phyloP scores from a whole-genome alignment of 139 green algal species.

The Picochlorum costavermella region DNA sequence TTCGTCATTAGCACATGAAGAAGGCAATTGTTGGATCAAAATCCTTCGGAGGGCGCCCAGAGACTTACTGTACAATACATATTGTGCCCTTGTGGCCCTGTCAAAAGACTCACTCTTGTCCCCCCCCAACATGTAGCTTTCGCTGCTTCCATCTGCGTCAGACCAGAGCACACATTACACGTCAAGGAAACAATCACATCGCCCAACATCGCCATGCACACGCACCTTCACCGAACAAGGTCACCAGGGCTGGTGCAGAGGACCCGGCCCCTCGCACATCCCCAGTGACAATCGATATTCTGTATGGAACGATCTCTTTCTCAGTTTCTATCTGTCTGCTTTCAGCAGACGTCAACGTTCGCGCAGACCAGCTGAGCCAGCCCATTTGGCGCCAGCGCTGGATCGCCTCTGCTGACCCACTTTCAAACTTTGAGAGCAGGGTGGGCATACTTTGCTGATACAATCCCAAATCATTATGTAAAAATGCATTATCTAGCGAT shows the following conservation, averaged over 20 bases:
- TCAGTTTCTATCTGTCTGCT: background rate
- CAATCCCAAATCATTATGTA: too few relatives aligned
- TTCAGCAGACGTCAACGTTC: too few relatives aligned
- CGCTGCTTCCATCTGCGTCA: conserved; percentile 21
- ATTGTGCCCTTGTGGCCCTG: conserved; percentile 39
- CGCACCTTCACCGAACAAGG: conserved; percentile 24
- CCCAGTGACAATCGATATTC: conserved; percentile 59
- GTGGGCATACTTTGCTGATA: background rate
- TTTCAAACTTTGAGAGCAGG: conserved; percentile 5
- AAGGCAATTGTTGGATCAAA: conserved; percentile 27
- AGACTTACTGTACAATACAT: conserved; percentile 27
- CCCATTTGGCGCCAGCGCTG: background rate
- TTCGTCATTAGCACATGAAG: background rate
- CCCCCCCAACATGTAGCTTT: conserved; percentile 32
- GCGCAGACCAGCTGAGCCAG: too few relatives aligned
- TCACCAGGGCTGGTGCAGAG: conserved; percentile 22
- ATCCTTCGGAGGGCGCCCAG: conserved; percentile 48
- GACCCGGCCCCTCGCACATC: conserved; percentile 73
- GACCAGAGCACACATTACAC: background rate
- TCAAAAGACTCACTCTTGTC: conserved; percentile 29
- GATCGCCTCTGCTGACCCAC: background rate
- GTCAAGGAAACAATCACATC: background rate
- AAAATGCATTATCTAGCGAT: background rate
- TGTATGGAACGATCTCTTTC: conserved; percentile 15
- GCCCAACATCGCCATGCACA: background rate